Evolutionary conservation across 2,329 filamentous ascomycete genomes (phyloP).

Genomic region (Neurospora sp.): DNA sequence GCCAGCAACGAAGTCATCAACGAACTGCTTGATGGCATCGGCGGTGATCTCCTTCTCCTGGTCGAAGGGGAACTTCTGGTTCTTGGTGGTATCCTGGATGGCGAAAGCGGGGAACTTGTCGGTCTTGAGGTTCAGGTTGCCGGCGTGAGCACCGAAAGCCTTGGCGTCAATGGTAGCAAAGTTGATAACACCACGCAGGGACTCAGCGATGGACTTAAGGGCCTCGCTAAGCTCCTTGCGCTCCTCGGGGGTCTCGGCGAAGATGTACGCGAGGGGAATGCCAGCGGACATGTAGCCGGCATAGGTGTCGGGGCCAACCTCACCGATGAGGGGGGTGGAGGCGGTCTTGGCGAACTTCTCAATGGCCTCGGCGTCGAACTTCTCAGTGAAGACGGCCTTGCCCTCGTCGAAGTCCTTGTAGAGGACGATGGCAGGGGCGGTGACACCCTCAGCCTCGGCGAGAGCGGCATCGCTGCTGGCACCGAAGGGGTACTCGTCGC

Average conservation of each 20-base stretch:
- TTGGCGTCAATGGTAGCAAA: slow-evolving; percentile 96
- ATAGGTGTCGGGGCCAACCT: slow-evolving; percentile 96
- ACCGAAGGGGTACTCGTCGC: slow-evolving; percentile 90
- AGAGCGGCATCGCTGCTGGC: slow-evolving; percentile 73
- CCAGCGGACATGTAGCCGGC: slow-evolving; percentile 86
- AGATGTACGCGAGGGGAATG: slow-evolving; percentile 93
- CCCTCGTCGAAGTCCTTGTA: slow-evolving; percentile 99
- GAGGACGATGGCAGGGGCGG: slow-evolving; percentile 76
- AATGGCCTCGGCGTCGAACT: slow-evolving; percentile 74
- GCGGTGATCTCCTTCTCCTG: slow-evolving; percentile 69
- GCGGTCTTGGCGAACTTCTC: slow-evolving; percentile 74
- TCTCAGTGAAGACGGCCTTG: slow-evolving; percentile 73
- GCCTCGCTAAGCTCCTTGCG: slow-evolving; percentile 66
- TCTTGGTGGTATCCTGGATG: slow-evolving; percentile 91
- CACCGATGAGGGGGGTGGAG: slow-evolving; percentile 83
- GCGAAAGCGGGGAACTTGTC: slow-evolving; percentile 96
- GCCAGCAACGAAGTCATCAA: slow-evolving; percentile 74
- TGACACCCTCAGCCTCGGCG: slow-evolving; percentile 84
- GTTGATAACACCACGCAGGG: slow-evolving; percentile 91
- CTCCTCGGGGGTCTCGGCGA: slow-evolving; percentile 86
- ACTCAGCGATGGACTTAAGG: slow-evolving; percentile 79
- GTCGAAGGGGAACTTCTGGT: slow-evolving; percentile 94
- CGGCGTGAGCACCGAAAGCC: slow-evolving; percentile 86
- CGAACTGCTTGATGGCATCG: slow-evolving; percentile 66
- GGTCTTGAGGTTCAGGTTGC: slow-evolving; percentile 93